Base-by-base conservation (phyloP, 768 basidiomycete genomes). In the Boletus subcaerulescens region DNA sequence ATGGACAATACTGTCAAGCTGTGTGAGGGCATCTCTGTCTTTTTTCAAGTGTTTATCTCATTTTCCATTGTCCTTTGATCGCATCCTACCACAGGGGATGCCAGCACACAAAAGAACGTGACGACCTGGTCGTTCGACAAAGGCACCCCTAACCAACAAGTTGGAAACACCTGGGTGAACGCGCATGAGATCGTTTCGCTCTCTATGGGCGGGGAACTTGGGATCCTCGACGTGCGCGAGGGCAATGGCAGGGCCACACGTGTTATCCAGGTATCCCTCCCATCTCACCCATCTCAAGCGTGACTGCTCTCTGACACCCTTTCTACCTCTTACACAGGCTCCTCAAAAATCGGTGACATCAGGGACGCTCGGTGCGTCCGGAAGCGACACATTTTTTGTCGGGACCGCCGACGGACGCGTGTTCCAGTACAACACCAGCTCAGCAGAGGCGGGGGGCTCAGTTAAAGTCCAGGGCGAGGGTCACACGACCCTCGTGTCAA, bases 1-100 rank as follows among this genome's bases (percentile, higher is more conserved):
- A 89, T 87, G 15, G 94, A 98, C 66, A 81, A 88, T 55, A 88
- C 89, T 3, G 92, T 95, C 49, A 91, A 91, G 64, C 72, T 96
- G 4, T 98, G 94, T 92, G 66, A 40, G 48, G 50, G 20, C 47
- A 7, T 48, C 33, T 51, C 32, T 32, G 35, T 33, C 14, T 33
- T 41, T 5, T 50, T 33, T 46, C 29, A 29, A 9, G 9, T 9
- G 29, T 8, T 14, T 2, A 17, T 17, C n/a, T 39, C 4, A 18
- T n/a, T 39, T 39, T 14, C 9, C 38, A 10, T 14, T 39, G 38
- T 0, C 35, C 14, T 36, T 35, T 35, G 33, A 12, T 32, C n/a
- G 24, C 9, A 46, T 7, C 31, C 52, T 12, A 11, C 26, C 15
- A 1, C 46, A 93, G 91, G 93, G 94, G 93, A 97, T 61, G 83